Percentiles rank a stretch among this genome's conserved stretches.
These are phyloP conservation scores for Aspergillus bombycis DNA, from an alignment of 2,329 filamentous ascomycete species.

Conservation along the genomic window DNA sequence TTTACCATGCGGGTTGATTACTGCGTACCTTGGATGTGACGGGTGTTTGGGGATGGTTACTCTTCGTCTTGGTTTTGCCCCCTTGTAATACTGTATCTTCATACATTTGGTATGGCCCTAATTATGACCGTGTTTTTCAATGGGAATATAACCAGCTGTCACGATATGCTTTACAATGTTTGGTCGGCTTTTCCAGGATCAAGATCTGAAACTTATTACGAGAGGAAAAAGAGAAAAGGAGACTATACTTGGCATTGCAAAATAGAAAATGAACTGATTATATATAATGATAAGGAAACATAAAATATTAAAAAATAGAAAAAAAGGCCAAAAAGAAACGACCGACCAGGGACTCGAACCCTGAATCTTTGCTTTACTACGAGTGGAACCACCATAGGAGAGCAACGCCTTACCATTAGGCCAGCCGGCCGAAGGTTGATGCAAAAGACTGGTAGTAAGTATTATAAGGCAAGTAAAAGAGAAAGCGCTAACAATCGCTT, in stretches of 20 bases:
- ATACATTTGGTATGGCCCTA: conserved; percentile 6
- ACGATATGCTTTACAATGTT: neutral
- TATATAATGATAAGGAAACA: neutral
- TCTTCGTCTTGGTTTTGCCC: conserved; percentile 1
- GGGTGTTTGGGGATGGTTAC: conserved; percentile 2
- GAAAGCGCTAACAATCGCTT: too few species aligned
- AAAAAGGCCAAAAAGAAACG: neutral
- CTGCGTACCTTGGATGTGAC: neutral
- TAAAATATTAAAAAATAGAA: neutral
- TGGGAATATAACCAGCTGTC: neutral
- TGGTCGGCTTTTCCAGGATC: neutral
- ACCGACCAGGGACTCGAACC: conserved; percentile 5
- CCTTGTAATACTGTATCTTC: conserved; percentile 6
- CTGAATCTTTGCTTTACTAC: conserved; percentile 5
- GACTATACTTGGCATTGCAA: neutral
- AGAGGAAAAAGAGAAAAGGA: neutral
- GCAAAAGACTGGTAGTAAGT: neutral
- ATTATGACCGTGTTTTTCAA: conserved; percentile 1
- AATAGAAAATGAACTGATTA: neutral
- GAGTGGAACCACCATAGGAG: neutral
- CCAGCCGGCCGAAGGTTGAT: neutral
- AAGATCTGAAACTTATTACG: neutral
- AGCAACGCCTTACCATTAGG: conserved; percentile 5
- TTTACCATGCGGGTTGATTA: neutral
- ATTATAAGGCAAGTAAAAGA: neutral